Conservation (phyloP, 441 rosid genomes). For the Manihot esculenta region DNA sequence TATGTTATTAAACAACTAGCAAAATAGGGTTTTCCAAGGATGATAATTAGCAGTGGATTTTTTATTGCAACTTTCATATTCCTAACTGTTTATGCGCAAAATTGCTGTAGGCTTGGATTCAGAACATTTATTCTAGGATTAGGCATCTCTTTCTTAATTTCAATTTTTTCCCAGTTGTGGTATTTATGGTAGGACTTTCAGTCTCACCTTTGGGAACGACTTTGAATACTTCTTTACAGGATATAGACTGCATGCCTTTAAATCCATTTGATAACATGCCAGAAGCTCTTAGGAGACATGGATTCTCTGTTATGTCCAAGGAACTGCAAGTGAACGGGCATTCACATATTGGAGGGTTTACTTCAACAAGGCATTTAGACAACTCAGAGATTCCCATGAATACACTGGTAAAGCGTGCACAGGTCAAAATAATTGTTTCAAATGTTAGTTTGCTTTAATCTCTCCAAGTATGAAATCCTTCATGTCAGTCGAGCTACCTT, state of each 20-base stretch:
- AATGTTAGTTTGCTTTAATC: slow-evolving; percentile 4
- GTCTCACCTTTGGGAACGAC: slow-evolving; percentile 8
- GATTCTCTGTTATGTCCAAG: slow-evolving; percentile 40
- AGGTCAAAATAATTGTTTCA: slow-evolving; percentile 26
- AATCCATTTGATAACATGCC: slow-evolving; percentile 90
- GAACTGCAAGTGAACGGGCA: slow-evolving; percentile 51
- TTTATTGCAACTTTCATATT: not conserved
- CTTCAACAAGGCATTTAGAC: slow-evolving; percentile 48
- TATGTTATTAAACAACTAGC: not conserved
- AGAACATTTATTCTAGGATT: not conserved
- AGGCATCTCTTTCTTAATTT: not conserved
- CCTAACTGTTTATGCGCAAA: not conserved
- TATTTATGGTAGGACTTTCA: not conserved
- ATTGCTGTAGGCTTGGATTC: not conserved
- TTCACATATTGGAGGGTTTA: slow-evolving; percentile 43
- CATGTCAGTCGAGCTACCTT: not conserved
- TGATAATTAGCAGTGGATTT: not conserved
- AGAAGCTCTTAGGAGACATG: slow-evolving; percentile 71
- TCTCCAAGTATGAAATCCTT: not conserved
- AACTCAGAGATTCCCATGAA: slow-evolving; percentile 39
- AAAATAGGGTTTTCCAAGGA: not conserved
- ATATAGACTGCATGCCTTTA: slow-evolving; percentile 96
- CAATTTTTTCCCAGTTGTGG: slow-evolving; percentile 2
- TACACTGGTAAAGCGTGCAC: slow-evolving; percentile 44
- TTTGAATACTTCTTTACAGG: slow-evolving; percentile 51